Base-by-base conservation (phyloP, 306 rosid species). In the Luffa aegyptiaca region DNA sequence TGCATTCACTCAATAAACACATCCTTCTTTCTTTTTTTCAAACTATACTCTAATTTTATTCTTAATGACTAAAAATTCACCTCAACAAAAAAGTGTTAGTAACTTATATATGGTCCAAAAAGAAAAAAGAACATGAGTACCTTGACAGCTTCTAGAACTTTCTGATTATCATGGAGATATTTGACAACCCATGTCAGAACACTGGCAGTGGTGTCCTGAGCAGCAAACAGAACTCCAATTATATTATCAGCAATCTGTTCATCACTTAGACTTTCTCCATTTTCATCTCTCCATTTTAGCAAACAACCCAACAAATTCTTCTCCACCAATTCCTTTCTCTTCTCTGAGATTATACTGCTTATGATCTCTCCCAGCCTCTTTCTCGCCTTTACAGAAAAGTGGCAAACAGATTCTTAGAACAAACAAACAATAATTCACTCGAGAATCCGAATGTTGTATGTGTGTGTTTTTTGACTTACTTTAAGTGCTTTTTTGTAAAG, bases 141-240 rank as follows among this genome's bases (percentile, higher is more conserved):
- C 97, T 86, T 90, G 57, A 95, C 93, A 78, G 88, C 85, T 80
- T 89, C 90, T 16, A 95, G 85, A 88, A 92, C 86, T 82, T 92
- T 92, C 6, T 90, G 96, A 42, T 90, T 83, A 73, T 95, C 90
- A 31, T 91, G 97, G 44, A 95, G 86, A 84, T 90, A 95, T 88
- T 90, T 89, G 69, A 90, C 77, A 31, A 91, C 79, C 98, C 98
- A 95, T n/a, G 98, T 95, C 88, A 92, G 88, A 63, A 87, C 93
- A 80, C 89, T 92, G 18, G 98, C 98, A 31, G 98, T 95, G 10
- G 98, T 95, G 83, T 95, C 98, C 53, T 88, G 95, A 78, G 98
- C 97, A 74, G 98, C 98, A 83, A 95, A 95, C 36, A 95, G 86
- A 58, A 92, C 97, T 46, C 97, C 98, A 69, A 94, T 92, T 48